phyloP scores from a whole-genome alignment of 768 basidiomycete species.

The Tylopilus balloui region DNA sequence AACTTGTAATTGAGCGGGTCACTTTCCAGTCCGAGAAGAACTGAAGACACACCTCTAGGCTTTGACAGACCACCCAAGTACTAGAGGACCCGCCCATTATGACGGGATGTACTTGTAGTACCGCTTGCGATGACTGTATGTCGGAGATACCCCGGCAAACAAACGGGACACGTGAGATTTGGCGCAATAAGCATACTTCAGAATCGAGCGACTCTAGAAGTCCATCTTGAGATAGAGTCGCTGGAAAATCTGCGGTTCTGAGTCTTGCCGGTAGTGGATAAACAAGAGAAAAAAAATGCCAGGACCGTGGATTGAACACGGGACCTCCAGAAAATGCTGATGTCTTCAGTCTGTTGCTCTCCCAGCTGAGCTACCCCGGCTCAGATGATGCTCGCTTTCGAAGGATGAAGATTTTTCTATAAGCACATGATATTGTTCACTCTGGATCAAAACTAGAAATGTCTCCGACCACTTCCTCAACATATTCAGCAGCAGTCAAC shows the following conservation, averaged over 20 bases:
- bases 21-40: neutral
- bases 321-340: constrained; percentile 35
- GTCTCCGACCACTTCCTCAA: constrained; percentile 31
- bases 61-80: no score
- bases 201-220: no score
- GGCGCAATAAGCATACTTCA: no score
- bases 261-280: neutral
- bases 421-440: constrained; percentile 3
- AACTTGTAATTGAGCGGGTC: neutral
- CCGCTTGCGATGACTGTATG: no score
- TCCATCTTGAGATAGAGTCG: no score
- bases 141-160: no score
- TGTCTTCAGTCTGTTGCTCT: constrained; percentile 69
- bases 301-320: constrained; percentile 54
- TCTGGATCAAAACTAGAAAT: constrained; percentile 23
- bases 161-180: no score
- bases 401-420: neutral
- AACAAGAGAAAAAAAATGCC: constrained; percentile 30
- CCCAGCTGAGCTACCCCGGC: constrained; percentile 72
- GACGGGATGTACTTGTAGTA: no score
- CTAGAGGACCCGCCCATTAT: no score
- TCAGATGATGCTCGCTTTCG: neutral
- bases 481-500: constrained; percentile 31
- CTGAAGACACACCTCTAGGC: neutral
- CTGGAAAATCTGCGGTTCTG: no score